Percentiles rank a stretch among this genome's conserved stretches.
phyloP scores from a whole-genome alignment of 169 alveolate species.

The Plasmodium relictum region DNA sequence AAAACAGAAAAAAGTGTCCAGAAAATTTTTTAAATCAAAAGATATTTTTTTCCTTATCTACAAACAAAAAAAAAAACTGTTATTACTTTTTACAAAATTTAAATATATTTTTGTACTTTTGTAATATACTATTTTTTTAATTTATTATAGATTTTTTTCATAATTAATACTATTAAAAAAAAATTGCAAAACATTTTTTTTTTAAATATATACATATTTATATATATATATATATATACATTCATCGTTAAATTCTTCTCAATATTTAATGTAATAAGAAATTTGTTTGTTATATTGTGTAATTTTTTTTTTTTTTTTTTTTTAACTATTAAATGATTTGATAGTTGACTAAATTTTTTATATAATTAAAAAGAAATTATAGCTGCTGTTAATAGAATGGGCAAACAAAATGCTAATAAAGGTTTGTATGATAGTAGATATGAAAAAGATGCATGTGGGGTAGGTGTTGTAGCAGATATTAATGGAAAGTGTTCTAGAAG shows the following conservation, averaged over 20 bases:
- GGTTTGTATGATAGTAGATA: conserved; percentile 81
- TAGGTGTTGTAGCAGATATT: conserved; percentile 84
- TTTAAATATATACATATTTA: neutral
- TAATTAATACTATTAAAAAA: too few species aligned
- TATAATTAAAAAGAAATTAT: neutral
- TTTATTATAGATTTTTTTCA: too few species aligned
- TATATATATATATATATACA: neutral
- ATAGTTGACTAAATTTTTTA: neutral
- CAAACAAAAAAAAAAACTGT: too few species aligned
- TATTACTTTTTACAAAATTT: too few species aligned
- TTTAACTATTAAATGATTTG: neutral
- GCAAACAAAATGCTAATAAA: conserved; percentile 3
- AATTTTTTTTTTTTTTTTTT: conserved; percentile 6
- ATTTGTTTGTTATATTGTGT: neutral
- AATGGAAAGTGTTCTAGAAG: conserved; percentile 77
- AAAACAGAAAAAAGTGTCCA: too few species aligned
- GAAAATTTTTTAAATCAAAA: too few species aligned
- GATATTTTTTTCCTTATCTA: too few species aligned
- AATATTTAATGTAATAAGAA: neutral
- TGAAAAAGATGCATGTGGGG: conserved; percentile 86
- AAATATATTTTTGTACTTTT: too few species aligned
- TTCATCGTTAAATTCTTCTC: neutral
- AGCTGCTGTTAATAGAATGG: neutral
- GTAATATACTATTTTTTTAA: too few species aligned
- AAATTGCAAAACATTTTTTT: neutral